Base-by-base conservation (phyloP, 306 rosid genomes). In the Gastrolobium villosum region DNA sequence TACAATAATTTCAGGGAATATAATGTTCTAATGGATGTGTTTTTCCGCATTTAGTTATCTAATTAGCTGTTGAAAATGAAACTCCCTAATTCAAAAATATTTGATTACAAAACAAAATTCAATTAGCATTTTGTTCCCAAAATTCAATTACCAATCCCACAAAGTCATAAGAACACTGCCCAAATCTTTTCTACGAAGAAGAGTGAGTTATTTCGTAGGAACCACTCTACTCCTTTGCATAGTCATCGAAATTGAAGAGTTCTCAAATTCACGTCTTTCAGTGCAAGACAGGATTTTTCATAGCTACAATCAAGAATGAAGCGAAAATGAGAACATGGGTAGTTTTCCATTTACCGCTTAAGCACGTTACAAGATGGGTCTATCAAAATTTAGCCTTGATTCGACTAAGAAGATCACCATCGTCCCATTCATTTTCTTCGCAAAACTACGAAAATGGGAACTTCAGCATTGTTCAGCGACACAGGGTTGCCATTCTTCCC, bases 251-350 rank as follows among this genome's bases (percentile, higher is more conserved):
- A 40, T 55, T 34, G 57, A 43, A 3, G 6, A 56, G 36, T 45
- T 65, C 36, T 34, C 63, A 77, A 44, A 8, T 60, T 53, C 35
- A 30, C 31, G 30, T 28, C 45, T 10, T 49, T 20, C 3, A 34
- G 40, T 15, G 72, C 56, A 77, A 65, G 44, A 59, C 20, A 2
- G 6, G 49, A 62, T 56, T 52, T 52, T 46, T 31, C 70, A 4
- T 60, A 10, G 67, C 63, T 68, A 48, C 46, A 35, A 74, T 41
- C 43, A 41, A 72, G 30, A 65, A 73, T 65, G 72, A 78, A 37
- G 34, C 50, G 20, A 84, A 81, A 79, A 71, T 78, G 84, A 78
- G 54, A 79, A 67, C 68, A 70, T 74, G 84, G 79, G 57, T 43
- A 53, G 59, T 75, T 50, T 41, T 32, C 28, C 66, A 40, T 26